Base-by-base conservation (phyloP, 73 alveolate species). In the Paramecium caudatum region DNA sequence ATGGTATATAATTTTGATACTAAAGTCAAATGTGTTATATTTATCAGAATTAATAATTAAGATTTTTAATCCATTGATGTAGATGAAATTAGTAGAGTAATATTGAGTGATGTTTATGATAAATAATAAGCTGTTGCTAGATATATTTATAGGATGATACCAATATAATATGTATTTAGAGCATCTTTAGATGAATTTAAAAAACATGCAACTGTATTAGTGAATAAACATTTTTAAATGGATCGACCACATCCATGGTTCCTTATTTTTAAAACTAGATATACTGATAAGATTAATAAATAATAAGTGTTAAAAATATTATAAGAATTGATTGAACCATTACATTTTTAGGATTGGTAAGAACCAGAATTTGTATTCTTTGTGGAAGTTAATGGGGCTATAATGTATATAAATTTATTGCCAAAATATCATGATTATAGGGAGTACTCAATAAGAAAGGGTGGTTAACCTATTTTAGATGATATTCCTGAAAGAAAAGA, bases 351-450 rank as follows among this genome's bases (percentile, higher is more conserved):
- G 19, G 88, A 74, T 74, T 74, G 62, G 62, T 13, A 74, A 45
- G 88, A 74, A 21, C 88, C 88, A 23, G 88, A 74, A 17, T 74
- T 74, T 21, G 65, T 43, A 13, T 74, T 74, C 47, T 74, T 27
- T 45, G 88, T 74, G 1, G 88, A 74, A 74, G 62, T 74, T 8
- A 74, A 74, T 39, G 88, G 88, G 2, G 88, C 88, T 3, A 74
- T 74, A 15, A 74, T 74, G 88, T 74, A 74, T 13, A 27, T 74
- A 0, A 74, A 74, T 12, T 19, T 74, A 15, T 25, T 74, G 2
- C 88, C 88, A 1, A 41, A 74, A 37, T 74, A 74, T 13, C 68
- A 19, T 12, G 68, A 74, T 39, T 74, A 15, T 41, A 45, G 47
- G 19, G 69, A 74, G 10, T 74, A 74, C 13, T 36, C 88, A 1